Conservation (phyloP, 1,139 yeast species). For the Zygotorulaspora mrakii region DNA sequence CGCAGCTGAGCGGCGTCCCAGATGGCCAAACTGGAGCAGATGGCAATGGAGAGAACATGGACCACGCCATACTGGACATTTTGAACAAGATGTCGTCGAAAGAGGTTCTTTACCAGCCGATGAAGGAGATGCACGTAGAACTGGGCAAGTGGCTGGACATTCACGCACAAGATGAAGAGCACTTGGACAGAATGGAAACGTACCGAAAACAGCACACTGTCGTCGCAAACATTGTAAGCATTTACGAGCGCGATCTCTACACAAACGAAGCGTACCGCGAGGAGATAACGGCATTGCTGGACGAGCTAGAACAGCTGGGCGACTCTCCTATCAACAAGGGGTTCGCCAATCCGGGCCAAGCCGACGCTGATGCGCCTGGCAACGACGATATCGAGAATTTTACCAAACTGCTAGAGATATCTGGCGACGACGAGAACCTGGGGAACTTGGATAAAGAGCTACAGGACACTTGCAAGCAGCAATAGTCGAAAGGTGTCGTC, state of each 20-base stretch:
- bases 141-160: slow-evolving; percentile 45
- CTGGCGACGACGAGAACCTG: slow-evolving; percentile 45
- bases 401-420: slow-evolving; percentile 27
- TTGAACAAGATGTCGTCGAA: slow-evolving; percentile 81
- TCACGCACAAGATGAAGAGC: slow-evolving; percentile 41
- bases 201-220: slow-evolving; percentile 55
- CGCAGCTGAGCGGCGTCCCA: slow-evolving; percentile 40
- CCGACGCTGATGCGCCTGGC: slow-evolving; percentile 43
- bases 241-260: slow-evolving; percentile 56
- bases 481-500: slow-evolving; percentile 19
- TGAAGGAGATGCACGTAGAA: slow-evolving; percentile 72
- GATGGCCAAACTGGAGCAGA: slow-evolving; percentile 41
- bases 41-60: slow-evolving; percentile 52
- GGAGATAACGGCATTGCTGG: slow-evolving; percentile 54
- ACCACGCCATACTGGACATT: slow-evolving; percentile 70
- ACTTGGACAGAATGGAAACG: slow-evolving; percentile 47
- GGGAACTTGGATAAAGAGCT: slow-evolving; percentile 38
- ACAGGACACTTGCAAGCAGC: slow-evolving; percentile 42
- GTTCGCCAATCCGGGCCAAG: slow-evolving; percentile 35
- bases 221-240: slow-evolving; percentile 50
- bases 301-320: slow-evolving; percentile 74
- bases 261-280: slow-evolving; percentile 54
- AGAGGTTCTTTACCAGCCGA: slow-evolving; percentile 83
- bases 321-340: slow-evolving; percentile 64
- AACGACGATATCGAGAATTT: slow-evolving; percentile 24